Conservation (phyloP, 306 rosid genomes). For the Echinosophora koreensis region DNA sequence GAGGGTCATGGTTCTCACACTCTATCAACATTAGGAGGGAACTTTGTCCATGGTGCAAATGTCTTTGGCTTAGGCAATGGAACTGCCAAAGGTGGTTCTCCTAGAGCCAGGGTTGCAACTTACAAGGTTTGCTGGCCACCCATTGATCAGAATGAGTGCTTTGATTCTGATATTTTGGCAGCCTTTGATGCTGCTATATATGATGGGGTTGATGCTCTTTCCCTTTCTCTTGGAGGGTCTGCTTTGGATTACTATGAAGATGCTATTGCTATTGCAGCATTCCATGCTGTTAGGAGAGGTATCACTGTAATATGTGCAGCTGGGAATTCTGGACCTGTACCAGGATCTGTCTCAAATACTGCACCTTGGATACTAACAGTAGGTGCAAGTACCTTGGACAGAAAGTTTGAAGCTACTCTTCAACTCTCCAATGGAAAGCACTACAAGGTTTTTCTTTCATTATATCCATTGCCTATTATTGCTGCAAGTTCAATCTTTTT, state of each 20-base stretch:
- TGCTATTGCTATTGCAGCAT: constrained; percentile 60
- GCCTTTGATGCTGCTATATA: constrained; percentile 75
- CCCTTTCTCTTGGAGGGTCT: constrained; percentile 63
- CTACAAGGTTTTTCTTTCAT: constrained; percentile 48
- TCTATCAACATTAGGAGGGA: constrained; percentile 75
- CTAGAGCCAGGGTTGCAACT: constrained; percentile 69
- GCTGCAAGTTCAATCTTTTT: neutral
- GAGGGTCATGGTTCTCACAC: constrained; percentile 89
- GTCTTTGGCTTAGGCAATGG: constrained; percentile 68
- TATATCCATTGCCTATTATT: neutral
- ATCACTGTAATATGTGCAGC: constrained; percentile 63
- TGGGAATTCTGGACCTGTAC: constrained; percentile 71
- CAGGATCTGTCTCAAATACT: constrained; percentile 54
- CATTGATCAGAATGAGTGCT: constrained; percentile 42
- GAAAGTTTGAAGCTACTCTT: constrained; percentile 56
- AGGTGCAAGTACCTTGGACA: constrained; percentile 77
- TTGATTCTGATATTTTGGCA: constrained; percentile 66
- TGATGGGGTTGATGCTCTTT: constrained; percentile 77
- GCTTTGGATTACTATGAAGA: constrained; percentile 45
- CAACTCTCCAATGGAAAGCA: constrained; percentile 60
- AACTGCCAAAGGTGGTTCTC: constrained; percentile 86
- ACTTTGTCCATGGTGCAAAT: constrained; percentile 58
- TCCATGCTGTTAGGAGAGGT: constrained; percentile 70
- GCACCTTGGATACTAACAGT: constrained; percentile 85
- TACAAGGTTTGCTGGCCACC: constrained; percentile 84